Evolutionary conservation across 2,329 filamentous ascomycete genomes (phyloP), one percentile per base, ranked within the genome.

Genomic region (Penicillium verrucosum): DNA sequence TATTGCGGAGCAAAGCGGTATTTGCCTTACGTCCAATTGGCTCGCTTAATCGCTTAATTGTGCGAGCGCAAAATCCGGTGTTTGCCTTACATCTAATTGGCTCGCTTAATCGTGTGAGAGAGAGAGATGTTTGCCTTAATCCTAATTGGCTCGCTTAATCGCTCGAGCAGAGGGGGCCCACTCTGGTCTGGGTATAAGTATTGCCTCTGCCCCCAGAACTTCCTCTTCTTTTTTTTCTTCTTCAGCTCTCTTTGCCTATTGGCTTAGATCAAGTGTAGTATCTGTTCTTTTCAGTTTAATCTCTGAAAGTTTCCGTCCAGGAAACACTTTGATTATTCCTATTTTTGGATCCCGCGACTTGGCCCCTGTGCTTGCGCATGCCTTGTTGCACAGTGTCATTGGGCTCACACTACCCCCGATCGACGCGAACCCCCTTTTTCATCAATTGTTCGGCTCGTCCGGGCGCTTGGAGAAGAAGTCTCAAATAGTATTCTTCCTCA

Each of bases 241-340:
- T 76, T 68, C 69, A 79, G 77, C 77, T 80, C 77, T 78, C 75
- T 76, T 77, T 78, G 75, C 79, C 78, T 79, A 82, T 81, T 77
- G 77, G 85, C 85, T 89, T 89, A 90, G 88, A 91, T 91, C 88
- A 91, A 90, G 87, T 91, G 87, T 90, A 91, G 88, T 91, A 91
- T 94, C 92, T 93, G 90, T 92, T 92, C 89, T 92, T 91, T 89
- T 90, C 87, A 92, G 89, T 91, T 92, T 92, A 92, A 92, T 91
- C 87, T 89, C 89, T 92, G 88, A 88, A 89, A 91, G 83, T 82
- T 81, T 80, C 81, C 85, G 37, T 84, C 89, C 79, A 81, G 85
- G 81, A 80, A 80, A 81, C 81, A 84, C 82, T 81, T 80, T 85
- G 87, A 90, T 92, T 92, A 90, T 85, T 85, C 87, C 81, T 82